Evolutionary conservation across 2,329 filamentous ascomycete species (phyloP).

Genomic region (Aspergillus fumigatus): DNA sequence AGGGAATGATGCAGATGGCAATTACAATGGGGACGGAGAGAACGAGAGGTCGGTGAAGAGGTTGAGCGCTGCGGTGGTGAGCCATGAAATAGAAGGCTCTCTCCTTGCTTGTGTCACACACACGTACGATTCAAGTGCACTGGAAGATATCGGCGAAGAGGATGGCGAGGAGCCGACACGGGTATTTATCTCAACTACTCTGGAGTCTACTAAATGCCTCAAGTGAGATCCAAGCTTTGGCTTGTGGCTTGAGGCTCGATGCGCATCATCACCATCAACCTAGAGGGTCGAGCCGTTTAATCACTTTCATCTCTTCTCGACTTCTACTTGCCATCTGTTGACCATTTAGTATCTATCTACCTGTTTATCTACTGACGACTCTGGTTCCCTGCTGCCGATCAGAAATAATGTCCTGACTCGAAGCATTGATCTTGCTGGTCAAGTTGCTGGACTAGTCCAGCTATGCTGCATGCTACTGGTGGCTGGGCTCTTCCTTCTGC

Average conservation of each 20-base stretch:
- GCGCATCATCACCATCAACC: background rate
- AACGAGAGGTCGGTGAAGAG: conserved; percentile 29
- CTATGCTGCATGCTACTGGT: background rate
- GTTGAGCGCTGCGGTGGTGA: conserved; percentile 20
- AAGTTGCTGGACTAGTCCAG: background rate
- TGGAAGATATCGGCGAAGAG: conserved; percentile 29
- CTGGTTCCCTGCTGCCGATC: background rate
- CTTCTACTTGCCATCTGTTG: background rate
- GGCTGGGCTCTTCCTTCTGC: too few species aligned
- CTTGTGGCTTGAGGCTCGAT: too few species aligned
- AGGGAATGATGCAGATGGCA: conserved; percentile 26
- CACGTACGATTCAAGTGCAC: conserved; percentile 22
- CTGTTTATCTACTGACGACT: background rate
- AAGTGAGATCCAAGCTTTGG: too few species aligned
- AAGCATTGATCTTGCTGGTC: background rate
- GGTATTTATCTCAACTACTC: background rate
- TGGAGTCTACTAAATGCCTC: too few species aligned
- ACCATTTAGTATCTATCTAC: too few species aligned
- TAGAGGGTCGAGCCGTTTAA: background rate
- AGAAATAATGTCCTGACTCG: background rate
- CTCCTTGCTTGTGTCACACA: conserved; percentile 20
- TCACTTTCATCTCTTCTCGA: background rate
- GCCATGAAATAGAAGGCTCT: conserved; percentile 27
- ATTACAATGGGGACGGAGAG: conserved; percentile 29
- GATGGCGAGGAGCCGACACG: conserved; percentile 17